Evolutionary conservation across 2,329 filamentous ascomycete species (phyloP).

Genomic region (Aureobasidium sp.): DNA sequence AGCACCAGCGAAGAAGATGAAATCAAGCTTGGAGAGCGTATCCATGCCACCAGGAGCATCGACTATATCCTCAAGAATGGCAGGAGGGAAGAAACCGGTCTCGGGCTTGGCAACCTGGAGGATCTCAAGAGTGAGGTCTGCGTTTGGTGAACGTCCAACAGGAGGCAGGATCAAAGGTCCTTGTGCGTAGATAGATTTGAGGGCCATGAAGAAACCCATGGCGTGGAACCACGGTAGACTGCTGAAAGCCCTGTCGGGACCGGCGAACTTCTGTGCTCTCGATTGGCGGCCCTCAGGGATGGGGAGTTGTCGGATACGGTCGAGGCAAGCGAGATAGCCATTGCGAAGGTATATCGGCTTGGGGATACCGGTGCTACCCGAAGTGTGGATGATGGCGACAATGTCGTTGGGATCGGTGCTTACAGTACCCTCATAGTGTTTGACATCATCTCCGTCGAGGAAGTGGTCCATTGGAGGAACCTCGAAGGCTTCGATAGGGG

Average conservation of each 20-base stretch:
- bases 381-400: slow-evolving; percentile 35
- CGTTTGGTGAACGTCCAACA: slow-evolving; percentile 4
- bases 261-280: slow-evolving; percentile 13
- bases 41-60: slow-evolving; percentile 13
- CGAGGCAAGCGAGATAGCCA: slow-evolving; percentile 27
- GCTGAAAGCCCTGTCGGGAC: slow-evolving; percentile 19
- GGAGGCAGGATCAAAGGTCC: slow-evolving; percentile 12
- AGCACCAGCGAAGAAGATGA: slow-evolving; percentile 15
- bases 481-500: slow-evolving; percentile 3
- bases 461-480: slow-evolving; percentile 14
- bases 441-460: background rate
- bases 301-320: slow-evolving; percentile 30
- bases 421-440: slow-evolving; percentile 27
- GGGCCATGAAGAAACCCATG: slow-evolving; percentile 16
- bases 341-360: slow-evolving; percentile 34
- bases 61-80: slow-evolving; percentile 14
- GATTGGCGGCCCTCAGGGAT: slow-evolving; percentile 24
- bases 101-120: slow-evolving; percentile 16
- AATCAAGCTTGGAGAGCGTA: slow-evolving; percentile 9
- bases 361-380: slow-evolving; percentile 35
- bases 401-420: slow-evolving; percentile 27
- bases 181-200: slow-evolving; percentile 13
- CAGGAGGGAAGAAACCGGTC: slow-evolving; percentile 15
- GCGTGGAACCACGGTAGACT: slow-evolving; percentile 16
- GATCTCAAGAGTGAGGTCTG: slow-evolving; percentile 17